Conservation (phyloP, 2,329 filamentous ascomycete genomes). For the Hirsutella minnesotensis region DNA sequence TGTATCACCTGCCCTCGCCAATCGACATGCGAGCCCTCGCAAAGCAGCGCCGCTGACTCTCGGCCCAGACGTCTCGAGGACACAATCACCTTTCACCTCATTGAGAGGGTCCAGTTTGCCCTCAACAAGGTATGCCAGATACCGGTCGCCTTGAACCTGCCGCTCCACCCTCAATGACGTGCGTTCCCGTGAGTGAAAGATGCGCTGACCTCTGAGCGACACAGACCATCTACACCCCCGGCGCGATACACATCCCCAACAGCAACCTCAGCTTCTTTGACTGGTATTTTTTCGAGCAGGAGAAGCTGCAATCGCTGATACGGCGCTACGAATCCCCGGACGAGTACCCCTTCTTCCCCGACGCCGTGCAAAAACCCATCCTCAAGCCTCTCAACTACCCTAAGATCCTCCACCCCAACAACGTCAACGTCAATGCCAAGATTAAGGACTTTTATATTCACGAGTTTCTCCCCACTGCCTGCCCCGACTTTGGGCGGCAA, state of each 20-base stretch:
- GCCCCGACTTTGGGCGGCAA: constrained; percentile 60
- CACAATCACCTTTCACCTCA: constrained; percentile 93
- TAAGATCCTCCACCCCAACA: constrained; percentile 72
- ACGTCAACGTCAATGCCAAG: constrained; percentile 79
- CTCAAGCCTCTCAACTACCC: constrained; percentile 85
- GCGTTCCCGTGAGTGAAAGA: no score
- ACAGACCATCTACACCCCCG: constrained; percentile 70
- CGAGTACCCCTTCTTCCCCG: constrained; percentile 94
- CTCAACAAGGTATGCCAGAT: constrained; percentile 59
- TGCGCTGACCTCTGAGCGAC: no score
- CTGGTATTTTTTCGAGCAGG: constrained; percentile 85
- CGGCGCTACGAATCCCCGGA: constrained; percentile 93
- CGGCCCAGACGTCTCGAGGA: constrained; percentile 75
- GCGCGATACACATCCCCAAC: constrained; percentile 67
- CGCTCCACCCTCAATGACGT: background rate
- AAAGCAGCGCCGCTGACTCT: background rate
- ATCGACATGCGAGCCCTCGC: constrained; percentile 13
- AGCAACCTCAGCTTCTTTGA: constrained; percentile 73
- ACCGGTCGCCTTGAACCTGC: background rate
- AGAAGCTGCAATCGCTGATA: constrained; percentile 82
- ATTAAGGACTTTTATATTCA: constrained; percentile 80
- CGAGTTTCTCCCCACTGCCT: constrained; percentile 73
- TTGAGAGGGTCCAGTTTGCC: constrained; percentile 96
- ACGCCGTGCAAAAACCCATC: constrained; percentile 65
- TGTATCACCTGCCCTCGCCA: constrained; percentile 38